Percentiles rank a stretch among this genome's conserved stretches.
phyloP scores from a whole-genome alignment of 371 early-diverging fungal species.

The Parasitella parasitica region DNA sequence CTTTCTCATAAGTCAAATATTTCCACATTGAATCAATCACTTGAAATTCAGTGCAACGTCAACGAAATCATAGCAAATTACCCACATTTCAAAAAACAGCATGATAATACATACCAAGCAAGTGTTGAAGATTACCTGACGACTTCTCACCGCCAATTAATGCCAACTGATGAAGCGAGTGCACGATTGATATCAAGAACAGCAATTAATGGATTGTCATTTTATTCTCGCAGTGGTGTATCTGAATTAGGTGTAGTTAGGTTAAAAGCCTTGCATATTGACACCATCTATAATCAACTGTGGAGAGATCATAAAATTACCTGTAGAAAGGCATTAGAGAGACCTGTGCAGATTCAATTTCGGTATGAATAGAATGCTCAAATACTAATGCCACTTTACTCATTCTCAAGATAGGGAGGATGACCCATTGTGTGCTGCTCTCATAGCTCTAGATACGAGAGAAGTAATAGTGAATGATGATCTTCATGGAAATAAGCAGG shows the following conservation, averaged over 20 bases:
- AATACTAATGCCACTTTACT: background rate
- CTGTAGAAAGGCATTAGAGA: background rate
- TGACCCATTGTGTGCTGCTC: constrained; percentile 16
- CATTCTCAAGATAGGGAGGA: background rate
- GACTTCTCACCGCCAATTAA: background rate
- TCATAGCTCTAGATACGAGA: constrained; percentile 13
- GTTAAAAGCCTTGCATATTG: background rate
- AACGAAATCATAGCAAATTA: constrained; percentile 2
- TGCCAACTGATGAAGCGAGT: background rate
- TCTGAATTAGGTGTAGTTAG: constrained; percentile 5
- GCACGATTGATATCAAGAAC: background rate
- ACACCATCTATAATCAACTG: constrained; percentile 2
- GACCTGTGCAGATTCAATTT: constrained; percentile 18
- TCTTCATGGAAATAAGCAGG: constrained; percentile 10
- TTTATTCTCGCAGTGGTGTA: constrained; percentile 5
- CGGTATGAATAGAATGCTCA: background rate
- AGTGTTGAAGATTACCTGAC: constrained; percentile 9
- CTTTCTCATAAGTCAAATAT: background rate
- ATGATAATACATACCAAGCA: background rate
- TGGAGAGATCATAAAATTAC: background rate
- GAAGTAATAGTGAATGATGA: constrained; percentile 17
- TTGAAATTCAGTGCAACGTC: background rate
- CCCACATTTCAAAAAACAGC: background rate
- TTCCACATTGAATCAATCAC: background rate
- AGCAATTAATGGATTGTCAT: background rate